Conservation (phyloP, 2,329 filamentous ascomycete genomes). For the Calonectria hongkongensis region DNA sequence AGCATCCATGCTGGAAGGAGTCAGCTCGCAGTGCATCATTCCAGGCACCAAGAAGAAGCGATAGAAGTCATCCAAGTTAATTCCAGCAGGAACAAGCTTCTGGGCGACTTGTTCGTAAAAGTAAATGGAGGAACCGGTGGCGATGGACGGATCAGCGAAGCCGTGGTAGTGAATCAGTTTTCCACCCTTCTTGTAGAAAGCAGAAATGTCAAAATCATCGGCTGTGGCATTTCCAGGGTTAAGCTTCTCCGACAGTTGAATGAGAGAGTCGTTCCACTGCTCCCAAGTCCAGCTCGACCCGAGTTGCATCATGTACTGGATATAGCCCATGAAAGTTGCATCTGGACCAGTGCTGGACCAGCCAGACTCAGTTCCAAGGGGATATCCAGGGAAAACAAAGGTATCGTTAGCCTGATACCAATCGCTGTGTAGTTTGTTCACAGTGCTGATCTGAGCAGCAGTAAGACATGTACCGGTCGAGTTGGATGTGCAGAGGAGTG, state of each 20-base stretch:
- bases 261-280: slow-evolving; percentile 1
- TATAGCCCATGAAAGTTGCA: background rate
- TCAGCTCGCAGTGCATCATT: slow-evolving; percentile 63
- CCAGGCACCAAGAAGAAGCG: slow-evolving; percentile 12
- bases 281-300: slow-evolving; percentile 18
- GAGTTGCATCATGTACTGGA: slow-evolving; percentile 15
- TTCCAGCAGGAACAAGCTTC: background rate
- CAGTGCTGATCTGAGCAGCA: slow-evolving; percentile 12
- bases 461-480: slow-evolving; percentile 1
- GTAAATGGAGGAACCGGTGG: slow-evolving; percentile 13
- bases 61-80: slow-evolving; percentile 2
- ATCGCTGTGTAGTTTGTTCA: slow-evolving; percentile 19
- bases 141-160: slow-evolving; percentile 57
- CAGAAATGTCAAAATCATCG: slow-evolving; percentile 60
- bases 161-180: slow-evolving; percentile 68
- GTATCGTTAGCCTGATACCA: background rate
- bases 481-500: slow-evolving; percentile 60
- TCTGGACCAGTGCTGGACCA: background rate
- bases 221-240: slow-evolving; percentile 63
- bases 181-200: slow-evolving; percentile 61
- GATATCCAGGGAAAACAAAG: slow-evolving; percentile 5
- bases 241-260: slow-evolving; percentile 52
- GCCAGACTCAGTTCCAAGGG: slow-evolving; percentile 1
- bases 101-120: slow-evolving; percentile 9
- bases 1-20: slow-evolving; percentile 53